These are phyloP conservation scores for Typha latifolia DNA, from an alignment of 176 grass and related monocot genomes.

Conservation along the genomic window DNA sequence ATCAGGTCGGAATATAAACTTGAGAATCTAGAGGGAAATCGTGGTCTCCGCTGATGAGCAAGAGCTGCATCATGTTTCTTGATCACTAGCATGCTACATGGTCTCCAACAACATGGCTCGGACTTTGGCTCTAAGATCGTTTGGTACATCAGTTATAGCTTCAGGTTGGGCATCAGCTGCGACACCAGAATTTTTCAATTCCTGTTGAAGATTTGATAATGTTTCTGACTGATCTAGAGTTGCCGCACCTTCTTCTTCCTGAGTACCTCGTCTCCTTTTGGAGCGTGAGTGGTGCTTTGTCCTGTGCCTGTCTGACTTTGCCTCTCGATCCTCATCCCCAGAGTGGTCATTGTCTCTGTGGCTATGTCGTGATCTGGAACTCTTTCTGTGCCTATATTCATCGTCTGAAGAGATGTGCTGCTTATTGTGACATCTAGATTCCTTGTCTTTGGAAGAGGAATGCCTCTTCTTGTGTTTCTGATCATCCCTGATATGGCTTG, in stretches of 20 bases:
- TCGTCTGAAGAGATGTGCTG: conserved; percentile 48
- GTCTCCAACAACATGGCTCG: conserved; percentile 73
- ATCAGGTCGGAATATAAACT: too few relatives aligned
- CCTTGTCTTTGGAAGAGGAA: conserved; percentile 31
- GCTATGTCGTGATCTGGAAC: conserved; percentile 34
- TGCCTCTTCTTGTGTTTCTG: conserved; percentile 30
- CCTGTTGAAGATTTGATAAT: conserved; percentile 5
- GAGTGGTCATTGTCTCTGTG: conserved; percentile 11
- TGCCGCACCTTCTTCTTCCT: conserved; percentile 9
- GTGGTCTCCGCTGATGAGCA: too few relatives aligned
- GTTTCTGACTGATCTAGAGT: conserved; percentile 5
- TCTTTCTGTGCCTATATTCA: conserved; percentile 23
- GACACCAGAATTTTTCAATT: conserved; percentile 8
- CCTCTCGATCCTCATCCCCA: conserved; percentile 30
- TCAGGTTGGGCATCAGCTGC: conserved; percentile 16
- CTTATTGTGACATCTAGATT: conserved; percentile 20
- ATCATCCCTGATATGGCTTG: conserved; percentile 25
- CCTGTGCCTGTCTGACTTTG: conserved; percentile 30
- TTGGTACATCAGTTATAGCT: conserved; percentile 41
- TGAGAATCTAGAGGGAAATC: too few relatives aligned
- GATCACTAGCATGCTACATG: conserved; percentile 15
- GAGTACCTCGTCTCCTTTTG: conserved; percentile 24
- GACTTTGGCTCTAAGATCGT: conserved; percentile 67
- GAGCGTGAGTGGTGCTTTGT: conserved; percentile 29
- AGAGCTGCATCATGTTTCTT: too few relatives aligned